phyloP scores from a whole-genome alignment of 768 basidiomycete species.

The Tulasnella sp. region DNA sequence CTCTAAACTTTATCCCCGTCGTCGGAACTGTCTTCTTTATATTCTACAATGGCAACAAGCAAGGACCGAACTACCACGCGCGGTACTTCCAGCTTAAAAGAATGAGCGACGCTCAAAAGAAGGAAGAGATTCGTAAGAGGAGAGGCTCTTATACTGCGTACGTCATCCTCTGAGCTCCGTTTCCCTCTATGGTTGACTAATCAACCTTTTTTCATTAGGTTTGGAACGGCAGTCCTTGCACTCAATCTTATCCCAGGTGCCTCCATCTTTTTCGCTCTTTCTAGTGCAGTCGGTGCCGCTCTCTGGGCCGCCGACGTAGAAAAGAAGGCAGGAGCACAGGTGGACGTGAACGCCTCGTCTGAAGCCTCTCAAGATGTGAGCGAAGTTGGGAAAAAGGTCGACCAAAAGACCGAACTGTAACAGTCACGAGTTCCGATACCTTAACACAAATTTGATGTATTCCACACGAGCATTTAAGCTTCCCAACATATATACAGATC shows the following conservation, averaged over 20 bases:
- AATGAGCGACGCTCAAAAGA: constrained; percentile 38
- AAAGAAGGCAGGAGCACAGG: constrained; percentile 26
- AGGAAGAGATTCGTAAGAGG: constrained; percentile 41
- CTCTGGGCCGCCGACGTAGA: constrained; percentile 67
- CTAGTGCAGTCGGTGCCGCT: constrained; percentile 60
- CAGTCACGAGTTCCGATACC: not conserved
- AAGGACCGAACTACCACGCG: constrained; percentile 51
- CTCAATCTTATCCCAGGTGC: constrained; percentile 55
- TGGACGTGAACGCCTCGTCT: constrained; percentile 9
- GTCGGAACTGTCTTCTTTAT: constrained; percentile 59
- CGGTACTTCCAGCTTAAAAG: constrained; percentile 67
- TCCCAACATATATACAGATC: too few relatives aligned
- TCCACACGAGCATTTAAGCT: not conserved
- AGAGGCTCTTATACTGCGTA: constrained; percentile 59
- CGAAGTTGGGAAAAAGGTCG: constrained; percentile 10
- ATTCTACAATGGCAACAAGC: constrained; percentile 41
- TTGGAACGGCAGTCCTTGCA: constrained; percentile 52
- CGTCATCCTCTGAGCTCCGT: constrained; percentile 26
- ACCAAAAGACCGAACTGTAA: not conserved
- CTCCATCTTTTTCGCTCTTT: constrained; percentile 53
- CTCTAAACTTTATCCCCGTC: constrained; percentile 59
- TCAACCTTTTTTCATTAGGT: constrained; percentile 31
- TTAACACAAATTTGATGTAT: not conserved
- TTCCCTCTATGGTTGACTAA: not conserved
- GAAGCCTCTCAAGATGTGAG: constrained; percentile 11